Evolutionary conservation across 2,329 filamentous ascomycete species (phyloP).

Genomic region (Exophiala sp.): DNA sequence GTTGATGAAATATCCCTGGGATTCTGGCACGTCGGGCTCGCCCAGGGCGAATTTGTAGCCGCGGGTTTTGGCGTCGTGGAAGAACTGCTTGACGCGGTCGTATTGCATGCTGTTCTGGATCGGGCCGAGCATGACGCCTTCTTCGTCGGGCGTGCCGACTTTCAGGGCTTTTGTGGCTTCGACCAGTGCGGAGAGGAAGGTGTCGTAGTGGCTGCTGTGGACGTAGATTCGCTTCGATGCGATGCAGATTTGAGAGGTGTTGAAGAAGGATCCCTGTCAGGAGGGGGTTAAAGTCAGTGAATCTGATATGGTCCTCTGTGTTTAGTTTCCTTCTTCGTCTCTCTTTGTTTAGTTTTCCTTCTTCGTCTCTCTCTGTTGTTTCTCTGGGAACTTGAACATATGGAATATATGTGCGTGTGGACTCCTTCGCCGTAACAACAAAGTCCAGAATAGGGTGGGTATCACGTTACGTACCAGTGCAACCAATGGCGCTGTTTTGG

Average conservation of each 20-base stretch:
- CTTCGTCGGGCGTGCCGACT: slow-evolving; percentile 33
- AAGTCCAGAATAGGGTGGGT: too few relatives aligned
- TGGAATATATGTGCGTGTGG: too few relatives aligned
- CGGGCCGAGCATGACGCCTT: slow-evolving; percentile 52
- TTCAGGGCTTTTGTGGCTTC: slow-evolving; percentile 31
- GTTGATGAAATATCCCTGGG: slow-evolving; percentile 46
- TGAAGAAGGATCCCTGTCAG: slow-evolving; percentile 51
- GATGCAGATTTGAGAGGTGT: slow-evolving; percentile 53
- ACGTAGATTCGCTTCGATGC: slow-evolving; percentile 53
- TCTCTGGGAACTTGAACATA: too few relatives aligned
- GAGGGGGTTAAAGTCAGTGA: background rate
- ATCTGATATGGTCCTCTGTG: too few relatives aligned
- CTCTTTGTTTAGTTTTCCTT: too few relatives aligned
- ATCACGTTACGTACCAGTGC: slow-evolving; percentile 35
- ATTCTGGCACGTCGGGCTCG: slow-evolving; percentile 36
- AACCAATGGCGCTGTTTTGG: slow-evolving; percentile 43
- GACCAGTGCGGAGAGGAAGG: slow-evolving; percentile 45
- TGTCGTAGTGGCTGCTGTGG: slow-evolving; percentile 48
- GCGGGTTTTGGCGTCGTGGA: slow-evolving; percentile 50
- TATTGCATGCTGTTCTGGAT: slow-evolving; percentile 62
- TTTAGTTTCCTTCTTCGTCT: too few relatives aligned
- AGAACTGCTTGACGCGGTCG: slow-evolving; percentile 52
- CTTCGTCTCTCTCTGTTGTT: too few relatives aligned
- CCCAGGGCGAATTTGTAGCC: slow-evolving; percentile 51
- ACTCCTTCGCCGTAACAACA: too few relatives aligned